Evolutionary conservation across 257 asterid species (phyloP).

Genomic region (Misopates orontium): DNA sequence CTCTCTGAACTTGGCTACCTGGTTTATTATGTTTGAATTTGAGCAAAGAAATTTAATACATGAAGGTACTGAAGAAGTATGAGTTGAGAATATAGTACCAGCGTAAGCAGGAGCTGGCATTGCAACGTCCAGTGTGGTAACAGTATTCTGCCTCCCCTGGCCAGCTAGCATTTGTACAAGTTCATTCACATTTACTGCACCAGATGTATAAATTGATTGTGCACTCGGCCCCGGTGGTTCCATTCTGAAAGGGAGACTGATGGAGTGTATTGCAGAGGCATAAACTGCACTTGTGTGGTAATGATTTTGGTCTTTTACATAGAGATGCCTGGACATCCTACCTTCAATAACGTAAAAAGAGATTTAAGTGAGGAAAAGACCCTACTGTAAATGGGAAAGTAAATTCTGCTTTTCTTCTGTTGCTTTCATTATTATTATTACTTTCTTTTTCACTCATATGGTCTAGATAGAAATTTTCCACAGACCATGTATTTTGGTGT

Average conservation of each 20-base stretch:
- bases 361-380: slow-evolving; percentile 3
- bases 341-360: slow-evolving; percentile 40
- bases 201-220: slow-evolving; percentile 48
- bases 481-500: no score
- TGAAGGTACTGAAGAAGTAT: slow-evolving; percentile 9
- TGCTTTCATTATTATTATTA: no score
- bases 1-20: slow-evolving; percentile 44
- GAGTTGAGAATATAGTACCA: slow-evolving; percentile 39
- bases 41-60: slow-evolving; percentile 17
- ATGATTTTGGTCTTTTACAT: slow-evolving; percentile 60
- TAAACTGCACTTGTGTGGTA: slow-evolving; percentile 90
- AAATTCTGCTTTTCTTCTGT: no score
- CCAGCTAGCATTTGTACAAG: slow-evolving; percentile 69
- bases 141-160: slow-evolving; percentile 74
- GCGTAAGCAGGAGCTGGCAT: slow-evolving; percentile 75
- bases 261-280: slow-evolving; percentile 87
- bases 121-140: slow-evolving; percentile 64
- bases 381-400: background rate
- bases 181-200: slow-evolving; percentile 66
- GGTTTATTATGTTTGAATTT: slow-evolving; percentile 26
- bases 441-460: no score
- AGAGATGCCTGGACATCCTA: slow-evolving; percentile 59
- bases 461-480: no score
- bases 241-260: slow-evolving; percentile 87
- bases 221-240: slow-evolving; percentile 68